phyloP scores from a whole-genome alignment of 176 grass and related monocot species.

The Eremochloa ophiuroides region DNA sequence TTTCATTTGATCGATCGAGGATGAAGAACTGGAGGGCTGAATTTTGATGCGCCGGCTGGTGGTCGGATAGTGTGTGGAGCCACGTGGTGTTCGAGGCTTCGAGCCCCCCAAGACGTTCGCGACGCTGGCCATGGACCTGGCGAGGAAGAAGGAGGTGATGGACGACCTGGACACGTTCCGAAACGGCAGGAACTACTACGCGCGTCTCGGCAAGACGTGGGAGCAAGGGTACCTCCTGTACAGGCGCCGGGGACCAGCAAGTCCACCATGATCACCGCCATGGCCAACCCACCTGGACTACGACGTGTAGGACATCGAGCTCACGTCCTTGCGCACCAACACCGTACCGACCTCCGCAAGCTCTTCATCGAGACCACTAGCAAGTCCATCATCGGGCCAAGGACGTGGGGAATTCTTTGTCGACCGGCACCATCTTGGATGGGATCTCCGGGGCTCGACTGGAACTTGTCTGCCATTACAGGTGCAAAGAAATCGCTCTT shows the following conservation, averaged over 20 bases:
- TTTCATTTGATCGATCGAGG: too few relatives aligned
- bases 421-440: slow-evolving; percentile 36
- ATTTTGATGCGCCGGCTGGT: not conserved
- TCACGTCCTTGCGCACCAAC: slow-evolving; percentile 33
- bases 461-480: slow-evolving; percentile 76
- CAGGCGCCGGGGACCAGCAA: slow-evolving; percentile 14
- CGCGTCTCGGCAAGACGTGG: slow-evolving; percentile 9
- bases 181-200: slow-evolving; percentile 14
- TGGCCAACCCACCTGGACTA: slow-evolving; percentile 19
- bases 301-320: slow-evolving; percentile 28
- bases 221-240: slow-evolving; percentile 12
- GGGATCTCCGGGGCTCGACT: slow-evolving; percentile 59
- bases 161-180: slow-evolving; percentile 21
- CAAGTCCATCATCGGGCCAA: slow-evolving; percentile 52
- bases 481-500: slow-evolving; percentile 20
- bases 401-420: slow-evolving; percentile 25
- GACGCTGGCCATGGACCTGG: slow-evolving; percentile 29
- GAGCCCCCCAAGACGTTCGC: slow-evolving; percentile 34
- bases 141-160: slow-evolving; percentile 20
- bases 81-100: slow-evolving; percentile 33
- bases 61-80: slow-evolving; percentile 4
- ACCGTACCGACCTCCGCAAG: slow-evolving; percentile 41
- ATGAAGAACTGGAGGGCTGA: too few relatives aligned
- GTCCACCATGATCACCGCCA: slow-evolving; percentile 13
- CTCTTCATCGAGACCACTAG: slow-evolving; percentile 47